These are phyloP conservation scores for Botryosphaeria dothidea DNA, from an alignment of 2,329 filamentous ascomycete species.

Conservation along the genomic window DNA sequence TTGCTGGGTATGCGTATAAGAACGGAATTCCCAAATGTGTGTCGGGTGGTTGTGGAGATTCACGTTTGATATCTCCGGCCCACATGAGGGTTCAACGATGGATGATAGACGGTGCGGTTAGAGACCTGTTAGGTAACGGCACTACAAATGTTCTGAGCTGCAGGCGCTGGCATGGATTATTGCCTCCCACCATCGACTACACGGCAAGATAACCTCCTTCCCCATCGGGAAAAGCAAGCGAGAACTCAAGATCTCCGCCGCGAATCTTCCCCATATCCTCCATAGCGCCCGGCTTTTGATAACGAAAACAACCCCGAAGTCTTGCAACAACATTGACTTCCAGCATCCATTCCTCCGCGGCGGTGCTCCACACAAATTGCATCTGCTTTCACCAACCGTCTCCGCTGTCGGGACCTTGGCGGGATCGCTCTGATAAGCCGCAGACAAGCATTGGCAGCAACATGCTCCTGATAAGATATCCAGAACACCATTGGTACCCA, in stretches of 20 bases:
- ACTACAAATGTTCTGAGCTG: neutral
- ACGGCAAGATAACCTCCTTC: neutral
- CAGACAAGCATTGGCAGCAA: neutral
- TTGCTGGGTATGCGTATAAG: too few relatives aligned
- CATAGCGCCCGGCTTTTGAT: neutral
- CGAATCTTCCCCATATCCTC: neutral
- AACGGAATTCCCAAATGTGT: too few relatives aligned
- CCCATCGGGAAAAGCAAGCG: neutral
- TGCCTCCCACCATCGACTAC: neutral
- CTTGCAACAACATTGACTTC: neutral
- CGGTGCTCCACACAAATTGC: neutral
- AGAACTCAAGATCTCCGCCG: neutral
- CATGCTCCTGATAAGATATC: slow-evolving; percentile 1
- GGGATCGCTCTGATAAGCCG: neutral
- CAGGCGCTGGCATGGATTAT: too few relatives aligned
- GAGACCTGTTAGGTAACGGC: neutral
- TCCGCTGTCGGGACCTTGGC: neutral
- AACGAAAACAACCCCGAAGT: neutral
- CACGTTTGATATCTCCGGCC: too few relatives aligned
- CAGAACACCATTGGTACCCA: neutral
- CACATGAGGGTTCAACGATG: too few relatives aligned
- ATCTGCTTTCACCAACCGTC: neutral
- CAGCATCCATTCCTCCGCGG: too few relatives aligned
- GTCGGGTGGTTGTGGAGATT: too few relatives aligned
- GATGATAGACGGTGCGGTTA: too few relatives aligned